Evolutionary conservation across 2,329 filamentous ascomycete genomes (phyloP), one percentile per base, ranked within the genome.

Genomic region (Ascomycota sp.): DNA sequence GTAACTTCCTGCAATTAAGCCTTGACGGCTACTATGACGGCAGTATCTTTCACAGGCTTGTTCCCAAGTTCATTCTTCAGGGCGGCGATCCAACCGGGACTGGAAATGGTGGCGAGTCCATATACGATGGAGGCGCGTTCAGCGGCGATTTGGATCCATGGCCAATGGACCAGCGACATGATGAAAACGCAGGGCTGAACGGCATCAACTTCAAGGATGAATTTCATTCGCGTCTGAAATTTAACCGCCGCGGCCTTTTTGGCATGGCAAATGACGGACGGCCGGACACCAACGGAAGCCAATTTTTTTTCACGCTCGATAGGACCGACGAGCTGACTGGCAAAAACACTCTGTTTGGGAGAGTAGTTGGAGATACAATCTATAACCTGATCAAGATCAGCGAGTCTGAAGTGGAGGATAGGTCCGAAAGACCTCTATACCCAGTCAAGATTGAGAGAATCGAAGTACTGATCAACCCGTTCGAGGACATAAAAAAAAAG

Each of bases 311-410:
- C 36, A 95, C 89, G 0, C 56, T 98, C 31, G 83, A 72, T 37
- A 83, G 76, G 46, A 63, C 85, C 17, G 74, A 82, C 19, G 83
- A 95, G 57, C 51, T 98, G 44, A 81, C 77, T 40, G 78, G 76
- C 30, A 81, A 80, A 54, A 94, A 94, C 51, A 95, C 89, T 1
- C 57, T 95, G 50, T 95, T 98, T 57, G 89, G 89, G 12, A 65
- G 89, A 33, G 68, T 98, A 27, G 82, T 79, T 23, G 89, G 86
- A 20, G 82, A 95, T 39, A 94, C 86, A 11, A 89, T 98, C 32
- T 98, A 91, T 56, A 95, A 94, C 50, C 52, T 98, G 44, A 74
- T 85, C 45, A 91, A 85, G 53, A 93, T 95, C 63, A 83, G 78
- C 13, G 85, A 95, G 47, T 70, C 69, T 1, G 89, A 95, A 46